Percentiles rank a stretch among this genome's conserved stretches.
These are phyloP conservation scores for Takakia lepidozioides DNA, from an alignment of 225 moss, liverwort and hornwort species.

Conservation along the genomic window DNA sequence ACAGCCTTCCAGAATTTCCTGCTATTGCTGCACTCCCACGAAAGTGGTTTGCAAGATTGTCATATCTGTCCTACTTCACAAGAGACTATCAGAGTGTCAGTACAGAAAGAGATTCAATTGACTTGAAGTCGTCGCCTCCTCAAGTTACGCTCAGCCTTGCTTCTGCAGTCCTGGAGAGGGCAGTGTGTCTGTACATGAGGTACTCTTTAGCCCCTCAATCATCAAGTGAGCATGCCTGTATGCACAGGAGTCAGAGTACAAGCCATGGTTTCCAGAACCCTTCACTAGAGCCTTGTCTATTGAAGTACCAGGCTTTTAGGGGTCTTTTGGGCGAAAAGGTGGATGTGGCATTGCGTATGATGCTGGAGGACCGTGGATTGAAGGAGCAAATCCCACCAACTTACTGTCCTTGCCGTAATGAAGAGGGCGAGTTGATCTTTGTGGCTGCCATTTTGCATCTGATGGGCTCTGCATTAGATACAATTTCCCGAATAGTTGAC, in stretches of 20 bases:
- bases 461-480: constrained; percentile 67
- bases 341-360: constrained; percentile 41
- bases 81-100: too few relatives aligned
- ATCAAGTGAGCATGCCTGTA: constrained; percentile 11
- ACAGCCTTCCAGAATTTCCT: neutral
- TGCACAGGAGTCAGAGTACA: constrained; percentile 14
- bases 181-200: constrained; percentile 40
- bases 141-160: constrained; percentile 41
- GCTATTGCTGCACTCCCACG: too few relatives aligned
- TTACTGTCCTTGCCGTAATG: constrained; percentile 32
- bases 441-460: constrained; percentile 59
- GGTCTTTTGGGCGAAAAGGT: constrained; percentile 45
- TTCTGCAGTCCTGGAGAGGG: constrained; percentile 53
- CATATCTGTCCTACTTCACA: too few relatives aligned
- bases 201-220: constrained; percentile 45
- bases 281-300: constrained; percentile 37
- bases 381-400: constrained; percentile 24
- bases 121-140: constrained; percentile 7
- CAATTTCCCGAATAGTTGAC: constrained; percentile 34
- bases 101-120: too few relatives aligned
- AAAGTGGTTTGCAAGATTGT: too few relatives aligned
- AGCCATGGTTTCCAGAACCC: constrained; percentile 22
- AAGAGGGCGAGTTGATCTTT: constrained; percentile 36
- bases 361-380: constrained; percentile 56
- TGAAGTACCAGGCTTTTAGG: constrained; percentile 36